These are phyloP conservation scores for Lanmaoa rubissima DNA, from an alignment of 768 basidiomycete genomes.

Conservation along the genomic window DNA sequence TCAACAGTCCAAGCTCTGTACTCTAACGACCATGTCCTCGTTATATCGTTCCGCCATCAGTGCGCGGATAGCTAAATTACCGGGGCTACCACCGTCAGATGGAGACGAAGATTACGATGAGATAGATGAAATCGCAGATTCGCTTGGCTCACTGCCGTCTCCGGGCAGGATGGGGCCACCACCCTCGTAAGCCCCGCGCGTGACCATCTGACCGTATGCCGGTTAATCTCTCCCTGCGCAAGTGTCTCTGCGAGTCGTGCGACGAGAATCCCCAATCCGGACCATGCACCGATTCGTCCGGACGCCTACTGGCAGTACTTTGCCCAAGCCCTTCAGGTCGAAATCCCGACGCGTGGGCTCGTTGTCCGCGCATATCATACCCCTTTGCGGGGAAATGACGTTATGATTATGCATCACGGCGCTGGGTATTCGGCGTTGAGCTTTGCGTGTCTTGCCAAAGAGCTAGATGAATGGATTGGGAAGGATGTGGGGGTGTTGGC, in stretches of 20 bases:
- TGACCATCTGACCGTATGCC: constrained; percentile 5
- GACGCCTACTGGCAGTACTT: constrained; percentile 57
- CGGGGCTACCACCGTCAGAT: constrained; percentile 44
- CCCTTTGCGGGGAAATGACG: constrained; percentile 54
- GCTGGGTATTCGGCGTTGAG: constrained; percentile 89
- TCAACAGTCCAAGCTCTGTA: background rate
- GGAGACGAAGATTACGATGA: constrained; percentile 43
- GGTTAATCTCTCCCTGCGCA: constrained; percentile 18
- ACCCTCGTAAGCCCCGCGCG: constrained; percentile 48
- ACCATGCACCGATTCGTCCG: constrained; percentile 78
- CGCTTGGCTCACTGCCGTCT: constrained; percentile 58
- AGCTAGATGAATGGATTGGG: constrained; percentile 55
- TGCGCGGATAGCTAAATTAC: constrained; percentile 74
- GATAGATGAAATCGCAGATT: constrained; percentile 53
- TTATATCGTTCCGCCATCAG: constrained; percentile 76
- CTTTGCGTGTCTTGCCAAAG: constrained; percentile 89
- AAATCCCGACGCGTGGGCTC: constrained; percentile 57
- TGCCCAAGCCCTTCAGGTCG: constrained; percentile 73
- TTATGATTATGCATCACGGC: constrained; percentile 93
- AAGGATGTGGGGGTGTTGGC: constrained; percentile 81
- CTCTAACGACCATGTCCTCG: constrained; percentile 52
- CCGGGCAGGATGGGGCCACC: constrained; percentile 54
- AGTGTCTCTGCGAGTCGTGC: constrained; percentile 30
- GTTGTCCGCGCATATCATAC: constrained; percentile 85
- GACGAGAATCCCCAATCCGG: constrained; percentile 49